Evolutionary conservation across 495 filamentous ascomycete genomes (phyloP), one percentile per base, ranked within the genome.

Genomic region (Penicillium canariense): DNA sequence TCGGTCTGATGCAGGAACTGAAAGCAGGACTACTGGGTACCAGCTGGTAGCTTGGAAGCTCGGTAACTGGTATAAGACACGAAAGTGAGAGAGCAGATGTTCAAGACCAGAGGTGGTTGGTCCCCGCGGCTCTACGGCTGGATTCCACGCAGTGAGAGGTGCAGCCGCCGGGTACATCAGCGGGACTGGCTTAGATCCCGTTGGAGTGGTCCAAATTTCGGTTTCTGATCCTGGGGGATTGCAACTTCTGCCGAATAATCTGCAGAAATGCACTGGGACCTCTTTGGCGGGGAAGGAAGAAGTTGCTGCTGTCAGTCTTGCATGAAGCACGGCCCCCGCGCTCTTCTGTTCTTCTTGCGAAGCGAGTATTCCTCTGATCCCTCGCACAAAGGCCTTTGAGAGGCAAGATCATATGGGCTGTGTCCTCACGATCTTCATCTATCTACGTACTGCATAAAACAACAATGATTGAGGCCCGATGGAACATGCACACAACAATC

Each of bases 361-460:
- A n/a, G n/a, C n/a, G 27, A n/a, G 38, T 28, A 34, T 48, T 28
- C 10, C 35, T 32, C 25, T 6, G 51, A 27, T 36, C 28, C n/a
- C n/a, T n/a, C 44, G 52, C 39, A 36, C 46, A 36, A 20, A 34
- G 40, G 46, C 51, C 32, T 40, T 27, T 43, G 32, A 17, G 25
- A 31, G 28, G 23, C 56, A 58, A 35, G 52, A 52, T 50, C 48
- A 39, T 40, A 55, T 39, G 38, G 35, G 17, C 48, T 38, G 45
- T 43, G 54, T 36, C 56, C 51, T 50, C 36, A 46, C 39, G 36
- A 40, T 39, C 58, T 56, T 50, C 43, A 54, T 62, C 59, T 67
- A 67, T 65, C 65, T 67, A 67, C 62, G 56, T 60, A 60, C 51
- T 65, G 60, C 57, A 62, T 52, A 62, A 63, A 52, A 45, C 52